Conservation (phyloP, 495 filamentous ascomycete genomes). For the Platismatia glauca region DNA sequence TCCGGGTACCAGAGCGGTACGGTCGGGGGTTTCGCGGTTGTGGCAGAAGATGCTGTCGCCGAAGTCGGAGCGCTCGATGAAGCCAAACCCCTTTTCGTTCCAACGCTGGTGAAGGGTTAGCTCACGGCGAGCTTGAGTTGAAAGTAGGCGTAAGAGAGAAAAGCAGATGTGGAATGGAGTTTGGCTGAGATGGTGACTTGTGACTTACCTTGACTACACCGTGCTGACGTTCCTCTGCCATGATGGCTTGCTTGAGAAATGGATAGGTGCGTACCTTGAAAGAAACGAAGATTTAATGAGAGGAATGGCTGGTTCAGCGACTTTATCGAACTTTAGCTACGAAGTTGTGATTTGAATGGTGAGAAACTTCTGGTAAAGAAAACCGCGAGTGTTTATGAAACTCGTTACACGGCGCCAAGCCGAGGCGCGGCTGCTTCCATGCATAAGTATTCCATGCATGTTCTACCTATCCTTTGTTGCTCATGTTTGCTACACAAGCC, state of each 20-base stretch:
- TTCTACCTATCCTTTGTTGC: too few species aligned
- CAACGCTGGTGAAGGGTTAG: conserved; percentile 6
- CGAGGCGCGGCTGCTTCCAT: neutral
- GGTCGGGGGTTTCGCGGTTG: conserved; percentile 1
- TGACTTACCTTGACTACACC: neutral
- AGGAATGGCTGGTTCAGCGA: neutral
- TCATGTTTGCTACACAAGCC: too few species aligned
- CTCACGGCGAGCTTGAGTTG: neutral
- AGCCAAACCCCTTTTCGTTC: conserved; percentile 19
- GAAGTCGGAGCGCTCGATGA: conserved; percentile 11
- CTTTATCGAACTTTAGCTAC: too few species aligned
- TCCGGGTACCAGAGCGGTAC: conserved; percentile 2
- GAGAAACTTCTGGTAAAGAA: neutral
- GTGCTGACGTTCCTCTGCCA: neutral
- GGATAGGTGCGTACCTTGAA: neutral
- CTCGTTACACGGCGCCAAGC: neutral
- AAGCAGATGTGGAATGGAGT: neutral
- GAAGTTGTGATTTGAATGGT: neutral
- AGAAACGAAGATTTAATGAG: neutral
- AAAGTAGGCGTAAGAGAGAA: neutral
- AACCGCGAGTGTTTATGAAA: neutral
- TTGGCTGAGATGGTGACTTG: neutral
- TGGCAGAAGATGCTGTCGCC: conserved; percentile 16
- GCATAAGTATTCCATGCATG: too few species aligned
- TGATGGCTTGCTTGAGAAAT: neutral